These are phyloP conservation scores for Penicillium verrucosum DNA, from an alignment of 2,329 filamentous ascomycete genomes.

Conservation along the genomic window DNA sequence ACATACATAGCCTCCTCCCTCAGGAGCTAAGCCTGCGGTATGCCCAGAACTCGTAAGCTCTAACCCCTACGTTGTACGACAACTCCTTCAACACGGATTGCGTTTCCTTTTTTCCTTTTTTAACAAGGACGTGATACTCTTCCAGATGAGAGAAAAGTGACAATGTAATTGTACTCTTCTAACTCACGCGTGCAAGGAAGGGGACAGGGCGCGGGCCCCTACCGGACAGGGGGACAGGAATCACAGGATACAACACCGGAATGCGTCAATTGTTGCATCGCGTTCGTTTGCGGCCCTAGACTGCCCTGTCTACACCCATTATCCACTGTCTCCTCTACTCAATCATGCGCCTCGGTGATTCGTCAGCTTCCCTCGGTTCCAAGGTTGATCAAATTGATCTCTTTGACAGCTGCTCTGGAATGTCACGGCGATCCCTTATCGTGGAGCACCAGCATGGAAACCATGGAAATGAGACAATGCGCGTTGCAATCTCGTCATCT, in stretches of 20 bases:
- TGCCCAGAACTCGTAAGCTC: not conserved
- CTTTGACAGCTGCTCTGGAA: constrained; percentile 17
- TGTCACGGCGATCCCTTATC: constrained; percentile 14
- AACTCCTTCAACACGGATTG: not conserved
- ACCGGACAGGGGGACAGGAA: constrained; percentile 14
- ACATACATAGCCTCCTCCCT: not conserved
- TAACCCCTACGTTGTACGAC: not conserved
- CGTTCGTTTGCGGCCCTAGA: constrained; percentile 14
- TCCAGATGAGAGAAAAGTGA: not conserved
- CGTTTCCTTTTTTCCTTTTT: too few species aligned
- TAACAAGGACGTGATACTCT: too few species aligned
- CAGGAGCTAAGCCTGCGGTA: not conserved
- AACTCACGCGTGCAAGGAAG: not conserved
- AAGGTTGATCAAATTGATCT: constrained; percentile 1
- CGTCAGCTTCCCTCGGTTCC: not conserved
- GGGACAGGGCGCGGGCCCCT: not conserved
- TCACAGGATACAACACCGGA: constrained; percentile 11
- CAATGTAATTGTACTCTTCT: not conserved
- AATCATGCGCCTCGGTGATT: not conserved
- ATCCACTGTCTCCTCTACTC: not conserved
- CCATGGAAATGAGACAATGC: constrained; percentile 17
- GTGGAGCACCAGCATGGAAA: constrained; percentile 12
- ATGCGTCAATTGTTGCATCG: constrained; percentile 15
- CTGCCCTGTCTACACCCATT: not conserved
- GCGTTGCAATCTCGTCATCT: constrained; percentile 13